Percentiles rank a stretch among this genome's conserved stretches.
These are phyloP conservation scores for Solanum boliviense DNA, from an alignment of 257 asterid genomes.

Conservation along the genomic window DNA sequence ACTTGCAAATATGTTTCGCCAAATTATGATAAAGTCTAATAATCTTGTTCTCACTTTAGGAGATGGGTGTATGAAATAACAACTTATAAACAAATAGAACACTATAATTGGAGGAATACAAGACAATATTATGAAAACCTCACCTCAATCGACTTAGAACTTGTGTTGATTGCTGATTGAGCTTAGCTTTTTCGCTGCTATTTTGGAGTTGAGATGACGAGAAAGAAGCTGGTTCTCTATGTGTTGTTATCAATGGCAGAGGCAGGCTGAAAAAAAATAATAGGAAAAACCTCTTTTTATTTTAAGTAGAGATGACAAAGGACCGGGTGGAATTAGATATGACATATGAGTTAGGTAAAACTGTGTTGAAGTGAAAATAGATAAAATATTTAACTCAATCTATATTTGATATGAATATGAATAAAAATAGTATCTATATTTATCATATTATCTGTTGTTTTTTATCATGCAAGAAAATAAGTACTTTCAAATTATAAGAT, in stretches of 20 bases:
- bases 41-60: background rate
- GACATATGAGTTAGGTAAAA: too few relatives aligned
- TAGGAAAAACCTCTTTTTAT: background rate
- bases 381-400: too few relatives aligned
- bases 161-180: background rate
- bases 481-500: background rate
- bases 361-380: too few relatives aligned
- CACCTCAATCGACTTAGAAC: background rate
- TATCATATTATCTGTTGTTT: too few relatives aligned
- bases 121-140: background rate
- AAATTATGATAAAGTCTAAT: background rate
- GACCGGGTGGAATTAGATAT: too few relatives aligned
- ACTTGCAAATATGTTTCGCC: background rate
- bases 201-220: background rate
- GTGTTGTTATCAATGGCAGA: background rate
- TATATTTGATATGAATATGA: too few relatives aligned
- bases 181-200: background rate
- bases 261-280: background rate
- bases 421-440: too few relatives aligned
- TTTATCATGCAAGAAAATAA: too few relatives aligned
- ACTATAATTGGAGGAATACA: background rate
- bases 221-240: background rate
- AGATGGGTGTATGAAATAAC: background rate
- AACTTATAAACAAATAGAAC: background rate
- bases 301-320: too few relatives aligned